Conservation (phyloP, 2,329 filamentous ascomycete genomes). For the Epichloe glyceriae region DNA sequence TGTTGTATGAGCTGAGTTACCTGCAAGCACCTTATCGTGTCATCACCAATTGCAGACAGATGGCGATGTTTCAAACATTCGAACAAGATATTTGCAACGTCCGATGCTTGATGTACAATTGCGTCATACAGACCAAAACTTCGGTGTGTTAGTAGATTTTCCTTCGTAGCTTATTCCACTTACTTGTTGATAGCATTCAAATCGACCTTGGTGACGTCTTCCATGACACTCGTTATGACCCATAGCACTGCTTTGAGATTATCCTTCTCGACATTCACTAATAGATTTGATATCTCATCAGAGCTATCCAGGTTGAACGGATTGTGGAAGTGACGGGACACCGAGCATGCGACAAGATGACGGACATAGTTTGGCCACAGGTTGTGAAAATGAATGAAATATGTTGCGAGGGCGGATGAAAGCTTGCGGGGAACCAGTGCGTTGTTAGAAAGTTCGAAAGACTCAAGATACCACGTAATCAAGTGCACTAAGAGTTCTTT, state of each 20-base stretch:
- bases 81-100: constrained; percentile 27
- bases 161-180: constrained; percentile 8
- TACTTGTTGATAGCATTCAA: constrained; percentile 45
- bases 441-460: constrained; percentile 37
- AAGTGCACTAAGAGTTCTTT: constrained; percentile 46
- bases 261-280: constrained; percentile 33
- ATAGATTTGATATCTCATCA: constrained; percentile 29
- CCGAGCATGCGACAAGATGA: constrained; percentile 46
- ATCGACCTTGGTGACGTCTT: constrained; percentile 44
- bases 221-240: constrained; percentile 35
- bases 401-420: constrained; percentile 63
- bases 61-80: constrained; percentile 17
- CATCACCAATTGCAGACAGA: constrained; percentile 29
- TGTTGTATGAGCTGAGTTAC: constrained; percentile 20
- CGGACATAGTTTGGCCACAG: constrained; percentile 54
- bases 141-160: constrained; percentile 6
- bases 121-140: constrained; percentile 26
- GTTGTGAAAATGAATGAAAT: constrained; percentile 57
- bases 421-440: constrained; percentile 59
- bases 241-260: constrained; percentile 46
- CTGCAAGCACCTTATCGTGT: constrained; percentile 49
- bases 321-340: constrained; percentile 12
- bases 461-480: constrained; percentile 47
- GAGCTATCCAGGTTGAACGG: constrained; percentile 14
- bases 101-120: constrained; percentile 27